Evolutionary conservation across 257 asterid genomes (phyloP), one percentile per base, ranked within the genome.

Genomic region (Ophiorrhiza pumila): DNA sequence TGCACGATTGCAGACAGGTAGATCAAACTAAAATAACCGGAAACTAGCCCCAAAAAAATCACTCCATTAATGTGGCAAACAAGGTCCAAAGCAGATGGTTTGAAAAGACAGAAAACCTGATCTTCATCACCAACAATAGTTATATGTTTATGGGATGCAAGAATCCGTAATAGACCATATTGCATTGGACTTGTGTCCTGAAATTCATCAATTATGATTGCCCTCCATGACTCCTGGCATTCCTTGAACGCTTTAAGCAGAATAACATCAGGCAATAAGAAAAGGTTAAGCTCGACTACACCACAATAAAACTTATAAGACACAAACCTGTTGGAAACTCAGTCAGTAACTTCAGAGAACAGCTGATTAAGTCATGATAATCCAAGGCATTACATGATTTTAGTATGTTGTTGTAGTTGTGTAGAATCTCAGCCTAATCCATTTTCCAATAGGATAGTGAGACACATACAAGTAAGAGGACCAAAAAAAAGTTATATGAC

Each of bases 161-260:
- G 97, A 73, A 77, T 79, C 47, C 67, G 81, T 78, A 94, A 74
- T 67, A 94, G 81, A 73, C 79, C 85, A 81, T 94, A 91, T 61
- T 94, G 99, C 95, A 90, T 89, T 75, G 87, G 78, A 89, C 99
- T 91, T 78, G 97, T 94, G 86, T 94, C 99, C 84, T 94, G 99
- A 85, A 94, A 91, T 86, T 94, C 97, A 87, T 91, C 97, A 60
- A 94, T 84, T 76, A 94, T 91, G 46, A 94, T 85, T 72, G 93
- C 97, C 80, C 86, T 91, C 96, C 95, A 87, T 55, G 89, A 79
- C 77, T 90, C 96, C 81, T 86, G 95, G 73, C 93, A 87, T 78
- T 87, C 91, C 76, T 76, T 80, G 47, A 85, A 81, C 45, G 86
- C 99, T 94, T 79, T 77, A 82, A 64, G 70, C 66, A 77, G 74